Evolutionary conservation across 2,329 filamentous ascomycete species (phyloP), one percentile per base, ranked within the genome.

Genomic region (Trichophyton benhamiae): DNA sequence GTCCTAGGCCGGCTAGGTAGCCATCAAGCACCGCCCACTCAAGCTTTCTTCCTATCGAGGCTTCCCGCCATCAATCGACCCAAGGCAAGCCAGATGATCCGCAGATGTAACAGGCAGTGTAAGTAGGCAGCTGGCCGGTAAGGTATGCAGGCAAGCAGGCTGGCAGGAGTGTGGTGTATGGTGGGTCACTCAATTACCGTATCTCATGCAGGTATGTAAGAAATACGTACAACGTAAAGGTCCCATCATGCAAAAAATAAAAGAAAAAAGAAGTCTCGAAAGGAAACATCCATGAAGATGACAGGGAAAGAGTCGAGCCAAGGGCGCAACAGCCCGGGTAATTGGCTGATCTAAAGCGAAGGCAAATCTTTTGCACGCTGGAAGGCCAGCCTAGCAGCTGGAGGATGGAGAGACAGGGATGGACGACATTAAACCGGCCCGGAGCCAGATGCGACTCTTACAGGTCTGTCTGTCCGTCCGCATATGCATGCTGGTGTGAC

Each of bases 401-500:
- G 55, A 58, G 55, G 55, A 58, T 58, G 27, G 27, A 22, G 30
- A n/a, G 55, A 58, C 55, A 58, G 55, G 55, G 55, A 58, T 58
- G n/a, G 55, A 17, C 6, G 30, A 11, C 15, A 42, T 38, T 36
- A 58, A 22, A 33, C 55, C 55, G 55, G 55, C 17, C 55, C 55
- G 55, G 55, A 58, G 33, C 11, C 5, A 38, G 27, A 30, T 42
- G 55, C 38, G 55, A 58, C 33, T 58, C 33, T 58, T n/a, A 33
- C 30, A n/a, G 38, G 33, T 44, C 17, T 44, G 6, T 38, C n/a
- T 33, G 27, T 25, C 33, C 11, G 33, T 9, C 33, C 11, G 33
- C 11, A 38, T 13, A 38, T 38, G 33, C 33, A 38, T 38, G 33
- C 33, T 2, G 8, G 33, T 38, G 33, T 38, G 33, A 38, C 9